These are phyloP conservation scores for Yamadazyma diddensiae DNA, from an alignment of 1,139 yeast species.

Conservation along the genomic window DNA sequence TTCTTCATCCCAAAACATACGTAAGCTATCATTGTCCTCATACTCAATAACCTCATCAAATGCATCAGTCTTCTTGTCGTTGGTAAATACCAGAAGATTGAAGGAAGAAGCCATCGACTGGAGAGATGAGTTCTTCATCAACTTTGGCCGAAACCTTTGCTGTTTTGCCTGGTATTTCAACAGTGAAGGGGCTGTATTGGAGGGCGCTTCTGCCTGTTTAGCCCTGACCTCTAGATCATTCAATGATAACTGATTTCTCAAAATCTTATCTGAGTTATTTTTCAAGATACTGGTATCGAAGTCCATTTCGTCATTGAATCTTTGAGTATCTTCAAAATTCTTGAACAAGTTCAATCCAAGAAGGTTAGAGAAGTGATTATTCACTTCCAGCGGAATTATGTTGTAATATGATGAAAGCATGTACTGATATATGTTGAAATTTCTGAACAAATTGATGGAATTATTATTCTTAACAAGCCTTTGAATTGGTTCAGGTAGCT, in stretches of 20 bases:
- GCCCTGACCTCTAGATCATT: conserved; percentile 19
- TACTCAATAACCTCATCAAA: conserved; percentile 13
- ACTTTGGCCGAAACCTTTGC: conserved; percentile 4
- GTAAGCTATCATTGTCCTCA: conserved; percentile 17
- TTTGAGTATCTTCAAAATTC: conserved; percentile 36
- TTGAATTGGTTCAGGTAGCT: conserved; percentile 36
- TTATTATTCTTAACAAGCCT: conserved; percentile 31
- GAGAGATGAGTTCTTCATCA: conserved; percentile 12
- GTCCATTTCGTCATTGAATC: conserved; percentile 27
- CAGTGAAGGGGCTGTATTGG: no score
- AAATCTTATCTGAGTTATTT: conserved; percentile 30
- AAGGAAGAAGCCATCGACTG: conserved; percentile 14
- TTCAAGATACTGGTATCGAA: conserved; percentile 29
- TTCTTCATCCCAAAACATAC: conserved; percentile 16
- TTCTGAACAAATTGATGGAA: conserved; percentile 34
- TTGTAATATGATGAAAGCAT: conserved; percentile 44
- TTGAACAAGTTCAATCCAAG: conserved; percentile 39
- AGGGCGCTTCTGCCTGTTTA: neutral
- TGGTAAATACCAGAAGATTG: conserved; percentile 14
- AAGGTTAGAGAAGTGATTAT: conserved; percentile 39
- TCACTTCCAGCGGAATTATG: conserved; percentile 28
- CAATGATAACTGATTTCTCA: conserved; percentile 35
- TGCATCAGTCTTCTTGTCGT: conserved; percentile 10
- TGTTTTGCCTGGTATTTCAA: no score
- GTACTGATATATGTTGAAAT: conserved; percentile 36